These are phyloP conservation scores for Boletales sp. DNA, from an alignment of 768 basidiomycete species.

Conservation along the genomic window DNA sequence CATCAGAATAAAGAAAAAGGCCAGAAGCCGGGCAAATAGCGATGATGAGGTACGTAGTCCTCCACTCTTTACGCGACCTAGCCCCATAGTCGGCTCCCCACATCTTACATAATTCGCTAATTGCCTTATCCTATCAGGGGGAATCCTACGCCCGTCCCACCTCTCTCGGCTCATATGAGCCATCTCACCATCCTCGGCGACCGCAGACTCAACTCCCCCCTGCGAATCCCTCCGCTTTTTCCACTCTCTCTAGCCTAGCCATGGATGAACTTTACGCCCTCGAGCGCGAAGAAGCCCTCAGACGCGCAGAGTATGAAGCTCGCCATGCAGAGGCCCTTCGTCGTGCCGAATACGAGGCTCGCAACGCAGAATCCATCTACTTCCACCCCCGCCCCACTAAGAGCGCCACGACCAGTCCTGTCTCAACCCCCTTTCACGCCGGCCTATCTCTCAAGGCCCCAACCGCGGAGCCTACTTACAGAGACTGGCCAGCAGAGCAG, in stretches of 20 bases:
- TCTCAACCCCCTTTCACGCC: slow-evolving; percentile 40
- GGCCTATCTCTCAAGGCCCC: slow-evolving; percentile 17
- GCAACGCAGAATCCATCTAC: slow-evolving; percentile 45
- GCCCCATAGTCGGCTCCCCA: slow-evolving; percentile 22
- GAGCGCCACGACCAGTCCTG: slow-evolving; percentile 67
- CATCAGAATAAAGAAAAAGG: slow-evolving; percentile 67
- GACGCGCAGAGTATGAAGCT: slow-evolving; percentile 85
- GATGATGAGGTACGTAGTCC: slow-evolving; percentile 73
- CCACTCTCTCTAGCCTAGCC: slow-evolving; percentile 70
- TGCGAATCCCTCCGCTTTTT: slow-evolving; percentile 49
- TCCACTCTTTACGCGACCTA: background rate
- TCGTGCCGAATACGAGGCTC: slow-evolving; percentile 58
- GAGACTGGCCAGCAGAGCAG: slow-evolving; percentile 32
- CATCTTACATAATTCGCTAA: slow-evolving; percentile 27
- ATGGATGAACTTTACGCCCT: slow-evolving; percentile 89
- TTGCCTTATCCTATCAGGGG: slow-evolving; percentile 31
- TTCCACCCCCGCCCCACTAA: slow-evolving; percentile 44
- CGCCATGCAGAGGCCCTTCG: slow-evolving; percentile 66
- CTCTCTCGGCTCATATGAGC: slow-evolving; percentile 43
- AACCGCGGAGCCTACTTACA: slow-evolving; percentile 38
- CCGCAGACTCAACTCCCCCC: slow-evolving; percentile 24
- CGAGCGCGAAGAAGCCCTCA: slow-evolving; percentile 78
- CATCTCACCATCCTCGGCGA: slow-evolving; percentile 27
- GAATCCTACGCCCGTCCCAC: slow-evolving; percentile 61
- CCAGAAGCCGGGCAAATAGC: slow-evolving; percentile 71